Conservation (phyloP, 495 filamentous ascomycete species). For the Penicillium angulare region DNA sequence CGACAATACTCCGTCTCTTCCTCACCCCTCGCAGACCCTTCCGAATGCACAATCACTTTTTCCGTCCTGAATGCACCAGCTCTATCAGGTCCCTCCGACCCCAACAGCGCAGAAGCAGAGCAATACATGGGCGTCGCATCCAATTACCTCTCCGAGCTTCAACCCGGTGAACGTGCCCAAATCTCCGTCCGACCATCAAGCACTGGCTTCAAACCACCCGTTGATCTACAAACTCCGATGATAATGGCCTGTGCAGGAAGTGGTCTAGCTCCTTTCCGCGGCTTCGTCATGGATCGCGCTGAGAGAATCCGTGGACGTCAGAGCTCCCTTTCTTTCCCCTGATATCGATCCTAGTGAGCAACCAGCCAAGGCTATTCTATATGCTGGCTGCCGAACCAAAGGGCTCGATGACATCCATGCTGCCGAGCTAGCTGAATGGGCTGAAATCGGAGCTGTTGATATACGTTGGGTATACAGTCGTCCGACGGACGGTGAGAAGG, state of each 20-base stretch:
- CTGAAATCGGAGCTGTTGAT: constrained; percentile 54
- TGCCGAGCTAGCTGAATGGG: constrained; percentile 59
- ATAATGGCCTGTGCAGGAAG: constrained; percentile 60
- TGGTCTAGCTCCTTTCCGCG: constrained; percentile 68
- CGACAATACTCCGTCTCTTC: constrained; percentile 82
- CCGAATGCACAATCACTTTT: constrained; percentile 64
- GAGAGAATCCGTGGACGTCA: constrained; percentile 51
- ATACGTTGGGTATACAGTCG: constrained; percentile 56
- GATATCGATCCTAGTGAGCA: constrained; percentile 17
- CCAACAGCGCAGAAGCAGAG: constrained; percentile 27
- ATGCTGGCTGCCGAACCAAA: constrained; percentile 60
- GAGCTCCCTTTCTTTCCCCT: constrained; percentile 7
- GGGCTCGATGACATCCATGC: constrained; percentile 60
- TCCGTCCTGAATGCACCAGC: constrained; percentile 58
- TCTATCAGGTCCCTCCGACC: constrained; percentile 32
- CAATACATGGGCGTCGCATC: constrained; percentile 59
- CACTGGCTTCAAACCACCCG: constrained; percentile 64
- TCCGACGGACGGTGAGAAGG: constrained; percentile 26
- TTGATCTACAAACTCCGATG: constrained; percentile 59
- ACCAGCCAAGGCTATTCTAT: constrained; percentile 60
- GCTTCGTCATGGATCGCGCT: constrained; percentile 67
- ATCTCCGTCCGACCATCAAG: constrained; percentile 58
- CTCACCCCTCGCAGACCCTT: constrained; percentile 60
- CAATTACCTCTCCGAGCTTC: constrained; percentile 55
- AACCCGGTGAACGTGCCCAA: constrained; percentile 58